A percentile compares a stretch with the other conserved stretches of the same genome.
phyloP scores from a whole-genome alignment of 2,329 filamentous ascomycete genomes.

The Chrysoporthe deuterocubensis region DNA sequence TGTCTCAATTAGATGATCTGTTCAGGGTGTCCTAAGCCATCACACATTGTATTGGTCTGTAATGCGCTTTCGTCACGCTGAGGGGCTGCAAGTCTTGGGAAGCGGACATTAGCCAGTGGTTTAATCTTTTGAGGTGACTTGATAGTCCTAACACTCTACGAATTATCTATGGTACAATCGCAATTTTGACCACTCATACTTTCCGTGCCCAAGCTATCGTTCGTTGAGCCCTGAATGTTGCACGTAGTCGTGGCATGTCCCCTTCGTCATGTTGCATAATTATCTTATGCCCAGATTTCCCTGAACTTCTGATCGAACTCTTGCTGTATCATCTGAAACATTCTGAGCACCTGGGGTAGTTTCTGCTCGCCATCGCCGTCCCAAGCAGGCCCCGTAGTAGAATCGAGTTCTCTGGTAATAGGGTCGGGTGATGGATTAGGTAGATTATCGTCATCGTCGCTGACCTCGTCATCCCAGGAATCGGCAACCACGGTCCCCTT shows the following conservation, averaged over 20 bases:
- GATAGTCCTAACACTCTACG: neutral
- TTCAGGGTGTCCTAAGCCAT: neutral
- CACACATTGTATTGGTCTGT: neutral
- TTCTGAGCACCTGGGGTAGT: conserved; percentile 60
- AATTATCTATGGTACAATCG: neutral
- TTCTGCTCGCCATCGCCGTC: conserved; percentile 45
- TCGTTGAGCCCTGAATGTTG: neutral
- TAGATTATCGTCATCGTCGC: conserved; percentile 36
- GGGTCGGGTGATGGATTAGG: conserved; percentile 40
- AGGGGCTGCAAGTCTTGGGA: neutral
- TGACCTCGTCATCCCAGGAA: conserved; percentile 50
- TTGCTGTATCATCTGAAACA: conserved; percentile 59
- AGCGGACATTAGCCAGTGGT: neutral
- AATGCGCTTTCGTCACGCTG: neutral
- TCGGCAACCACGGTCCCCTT: conserved; percentile 43
- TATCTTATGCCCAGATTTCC: conserved; percentile 59
- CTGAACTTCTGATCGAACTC: conserved; percentile 69
- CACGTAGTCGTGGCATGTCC: neutral
- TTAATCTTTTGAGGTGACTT: neutral
- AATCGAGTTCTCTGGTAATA: conserved; percentile 27
- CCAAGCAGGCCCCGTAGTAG: conserved; percentile 22
- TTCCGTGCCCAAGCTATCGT: neutral
- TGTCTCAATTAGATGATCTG: neutral
- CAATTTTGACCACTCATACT: neutral
- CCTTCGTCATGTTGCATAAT: neutral